phyloP scores from a whole-genome alignment of 768 basidiomycete genomes.

The Favolaschia claudopus region DNA sequence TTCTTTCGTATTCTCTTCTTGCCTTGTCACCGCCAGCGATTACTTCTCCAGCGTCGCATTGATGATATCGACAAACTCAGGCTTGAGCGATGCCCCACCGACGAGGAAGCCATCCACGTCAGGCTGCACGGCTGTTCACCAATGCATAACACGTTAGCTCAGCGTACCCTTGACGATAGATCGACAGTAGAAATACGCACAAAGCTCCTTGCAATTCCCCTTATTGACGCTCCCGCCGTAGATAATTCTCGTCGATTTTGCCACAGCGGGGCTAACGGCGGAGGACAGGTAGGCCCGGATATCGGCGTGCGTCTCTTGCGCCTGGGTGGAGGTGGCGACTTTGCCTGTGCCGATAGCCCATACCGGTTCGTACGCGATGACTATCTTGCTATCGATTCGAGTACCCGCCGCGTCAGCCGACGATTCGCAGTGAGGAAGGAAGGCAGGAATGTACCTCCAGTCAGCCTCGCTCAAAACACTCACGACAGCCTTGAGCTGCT shows the following conservation, averaged over 20 bases:
- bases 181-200: slow-evolving; percentile 55
- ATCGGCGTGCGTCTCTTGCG: slow-evolving; percentile 89
- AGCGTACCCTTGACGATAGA: not conserved
- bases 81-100: slow-evolving; percentile 97
- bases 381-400: slow-evolving; percentile 71
- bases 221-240: slow-evolving; percentile 96
- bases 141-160: slow-evolving; percentile 1
- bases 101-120: slow-evolving; percentile 99
- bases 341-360: slow-evolving; percentile 99
- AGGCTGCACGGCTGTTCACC: slow-evolving; percentile 66
- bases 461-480: slow-evolving; percentile 64
- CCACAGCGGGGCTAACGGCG: slow-evolving; percentile 72
- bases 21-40: not conserved
- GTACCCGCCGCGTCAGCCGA: not conserved
- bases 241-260: slow-evolving; percentile 82
- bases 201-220: slow-evolving; percentile 86
- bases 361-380: slow-evolving; percentile 96
- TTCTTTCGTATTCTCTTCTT: not conserved
- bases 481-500: slow-evolving; percentile 82
- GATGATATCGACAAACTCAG: slow-evolving; percentile 93
- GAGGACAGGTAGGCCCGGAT: slow-evolving; percentile 78
- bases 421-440: not conserved
- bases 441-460: slow-evolving; percentile 72
- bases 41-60: slow-evolving; percentile 58
- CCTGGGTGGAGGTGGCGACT: slow-evolving; percentile 91